Evolutionary conservation across 768 basidiomycete genomes (phyloP).

Genomic region (Strobilomyces echinocephalus): DNA sequence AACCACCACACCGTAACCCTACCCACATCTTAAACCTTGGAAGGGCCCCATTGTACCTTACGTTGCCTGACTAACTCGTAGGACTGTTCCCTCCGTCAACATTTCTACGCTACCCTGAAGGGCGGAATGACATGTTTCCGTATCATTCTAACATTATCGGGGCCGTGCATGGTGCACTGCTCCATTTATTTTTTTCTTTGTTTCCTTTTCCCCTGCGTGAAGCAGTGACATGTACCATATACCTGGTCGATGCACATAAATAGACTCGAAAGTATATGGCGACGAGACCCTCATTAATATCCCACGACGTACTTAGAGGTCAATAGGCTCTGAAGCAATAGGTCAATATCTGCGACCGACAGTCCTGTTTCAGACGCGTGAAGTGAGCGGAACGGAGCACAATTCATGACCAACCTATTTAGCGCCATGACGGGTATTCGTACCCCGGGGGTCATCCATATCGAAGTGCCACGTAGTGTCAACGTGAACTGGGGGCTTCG

Average conservation of each 20-base stretch:
- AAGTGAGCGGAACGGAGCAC: too few species aligned
- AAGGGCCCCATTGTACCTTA: conserved; percentile 24
- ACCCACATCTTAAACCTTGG: conserved; percentile 5
- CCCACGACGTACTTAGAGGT: too few species aligned
- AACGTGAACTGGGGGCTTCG: too few species aligned
- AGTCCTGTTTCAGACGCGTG: too few species aligned
- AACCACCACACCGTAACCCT: conserved; percentile 4
- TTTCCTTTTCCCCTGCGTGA: not conserved
- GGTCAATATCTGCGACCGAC: too few species aligned
- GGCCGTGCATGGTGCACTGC: conserved; percentile 5
- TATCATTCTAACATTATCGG: conserved; percentile 25
- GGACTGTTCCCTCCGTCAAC: conserved; percentile 13
- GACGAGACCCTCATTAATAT: too few species aligned
- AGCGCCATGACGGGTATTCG: too few species aligned
- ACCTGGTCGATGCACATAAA: not conserved
- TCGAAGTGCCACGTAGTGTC: too few species aligned
- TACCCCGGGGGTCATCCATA: too few species aligned
- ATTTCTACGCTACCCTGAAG: conserved; percentile 14
- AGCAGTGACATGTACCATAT: conserved; percentile 11
- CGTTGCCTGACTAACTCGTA: conserved; percentile 21
- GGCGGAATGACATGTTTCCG: conserved; percentile 18
- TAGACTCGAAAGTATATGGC: not conserved
- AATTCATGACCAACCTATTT: too few species aligned
- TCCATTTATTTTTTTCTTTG: conserved; percentile 12
- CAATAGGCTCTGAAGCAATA: too few species aligned